These are phyloP conservation scores for Exutisphaerella laricina DNA, from an alignment of 2,329 filamentous ascomycete species.

Conservation along the genomic window DNA sequence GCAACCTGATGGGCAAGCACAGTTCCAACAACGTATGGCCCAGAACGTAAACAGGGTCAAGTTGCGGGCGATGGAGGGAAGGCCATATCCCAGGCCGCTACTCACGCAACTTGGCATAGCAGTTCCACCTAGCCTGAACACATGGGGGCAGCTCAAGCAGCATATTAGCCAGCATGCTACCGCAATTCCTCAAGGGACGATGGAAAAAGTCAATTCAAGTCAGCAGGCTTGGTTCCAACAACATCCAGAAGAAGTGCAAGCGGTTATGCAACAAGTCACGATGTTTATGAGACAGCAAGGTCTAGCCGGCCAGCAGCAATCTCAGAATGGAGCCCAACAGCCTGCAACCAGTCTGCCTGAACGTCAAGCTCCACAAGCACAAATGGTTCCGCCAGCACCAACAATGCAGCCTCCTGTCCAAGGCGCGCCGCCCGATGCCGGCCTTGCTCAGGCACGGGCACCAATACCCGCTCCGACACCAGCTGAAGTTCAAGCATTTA, in stretches of 20 bases:
- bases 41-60: conserved; percentile 14
- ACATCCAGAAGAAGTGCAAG: conserved; percentile 21
- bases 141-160: conserved; percentile 54
- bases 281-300: neutral
- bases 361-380: conserved; percentile 34
- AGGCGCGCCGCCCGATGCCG: conserved; percentile 1
- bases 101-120: conserved; percentile 14
- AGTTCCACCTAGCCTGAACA: conserved; percentile 48
- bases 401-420: conserved; percentile 15
- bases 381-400: conserved; percentile 33
- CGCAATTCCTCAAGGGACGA: conserved; percentile 37
- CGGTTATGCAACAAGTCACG: conserved; percentile 13
- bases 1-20: conserved; percentile 11
- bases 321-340: conserved; percentile 13
- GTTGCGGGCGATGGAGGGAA: conserved; percentile 14
- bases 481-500: conserved; percentile 39
- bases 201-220: conserved; percentile 35
- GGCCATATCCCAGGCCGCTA: conserved; percentile 16
- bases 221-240: conserved; percentile 25
- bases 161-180: conserved; percentile 46
- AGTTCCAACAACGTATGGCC: conserved; percentile 12
- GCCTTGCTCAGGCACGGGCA: conserved; percentile 7
- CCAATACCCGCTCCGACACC: conserved; percentile 31
- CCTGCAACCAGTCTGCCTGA: conserved; percentile 15
- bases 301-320: conserved; percentile 31